phyloP scores from a whole-genome alignment of 805 yeast genomes.

The Yarrowia alimentaria region DNA sequence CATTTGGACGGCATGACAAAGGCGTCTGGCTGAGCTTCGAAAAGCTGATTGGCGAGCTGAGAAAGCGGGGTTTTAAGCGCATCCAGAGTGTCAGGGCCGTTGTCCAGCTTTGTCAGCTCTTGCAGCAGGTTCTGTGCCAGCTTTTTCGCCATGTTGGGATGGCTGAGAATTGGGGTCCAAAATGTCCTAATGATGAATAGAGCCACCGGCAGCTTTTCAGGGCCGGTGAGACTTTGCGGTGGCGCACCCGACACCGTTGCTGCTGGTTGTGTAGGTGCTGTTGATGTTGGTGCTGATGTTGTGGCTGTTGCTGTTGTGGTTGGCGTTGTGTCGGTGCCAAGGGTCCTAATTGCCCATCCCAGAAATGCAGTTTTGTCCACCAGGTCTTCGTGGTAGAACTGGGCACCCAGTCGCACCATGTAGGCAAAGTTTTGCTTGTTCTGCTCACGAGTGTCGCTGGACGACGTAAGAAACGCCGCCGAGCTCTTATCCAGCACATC shows the following conservation, averaged over 20 bases:
- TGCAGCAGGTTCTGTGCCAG: constrained; percentile 56
- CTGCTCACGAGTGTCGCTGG: constrained; percentile 37
- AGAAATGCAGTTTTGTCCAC: constrained; percentile 62
- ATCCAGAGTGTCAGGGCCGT: background rate
- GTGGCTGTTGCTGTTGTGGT: constrained; percentile 29
- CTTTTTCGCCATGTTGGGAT: constrained; percentile 60
- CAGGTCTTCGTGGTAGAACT: constrained; percentile 66
- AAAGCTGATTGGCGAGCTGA: constrained; percentile 32
- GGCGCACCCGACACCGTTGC: no score
- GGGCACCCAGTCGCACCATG: constrained; percentile 56
- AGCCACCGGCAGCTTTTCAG: constrained; percentile 47
- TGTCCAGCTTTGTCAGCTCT: constrained; percentile 34
- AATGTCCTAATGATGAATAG: constrained; percentile 60
- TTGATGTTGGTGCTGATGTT: no score
- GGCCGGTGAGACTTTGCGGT: constrained; percentile 24
- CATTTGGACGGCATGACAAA: constrained; percentile 40
- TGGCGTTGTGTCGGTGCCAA: background rate
- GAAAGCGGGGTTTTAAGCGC: constrained; percentile 32
- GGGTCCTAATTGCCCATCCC: constrained; percentile 55
- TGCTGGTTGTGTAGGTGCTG: no score
- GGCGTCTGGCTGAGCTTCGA: constrained; percentile 35
- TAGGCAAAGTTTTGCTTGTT: constrained; percentile 46
- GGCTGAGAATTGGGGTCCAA: constrained; percentile 62
- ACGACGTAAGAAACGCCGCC: constrained; percentile 44
- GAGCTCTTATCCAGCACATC: constrained; percentile 52